Base-by-base conservation (phyloP, 2,329 filamentous ascomycete genomes). In the Tolypocladium amazonense region DNA sequence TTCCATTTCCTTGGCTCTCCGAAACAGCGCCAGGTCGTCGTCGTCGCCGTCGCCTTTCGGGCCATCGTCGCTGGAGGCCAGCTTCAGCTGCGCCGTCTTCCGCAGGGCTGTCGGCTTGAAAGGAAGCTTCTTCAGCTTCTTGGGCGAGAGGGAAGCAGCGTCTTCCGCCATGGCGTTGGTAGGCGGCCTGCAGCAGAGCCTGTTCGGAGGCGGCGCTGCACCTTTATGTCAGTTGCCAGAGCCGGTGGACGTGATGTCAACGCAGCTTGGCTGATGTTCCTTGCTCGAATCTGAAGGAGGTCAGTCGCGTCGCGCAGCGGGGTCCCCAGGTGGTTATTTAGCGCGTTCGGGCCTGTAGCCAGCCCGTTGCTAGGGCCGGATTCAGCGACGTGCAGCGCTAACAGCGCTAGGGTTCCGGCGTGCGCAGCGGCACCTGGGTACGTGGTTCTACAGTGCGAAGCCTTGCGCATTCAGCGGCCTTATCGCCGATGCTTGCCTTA, bases 71-170 rank as follows among this genome's bases (percentile, higher is more conserved):
- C 59, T 57, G 54, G 58, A 60, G 23, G 64, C 61, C 20, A 67
- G 59, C n/a, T 66, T 69, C 2, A 72, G 67, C 30, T 62, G 64
- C 1, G 69, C 65, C 52, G 67, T 67, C 45, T 68, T 70, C 54
- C 73, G 75, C 62, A 76, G 68, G 25, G 73, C 77, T 2, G 78
- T 81, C 15, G 77, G 77, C 62, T 81, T 81, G 68, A 81, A 81
- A 0, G 79, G 79, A 1, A 81, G 74, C 61, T 73, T 75, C 65
- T 75, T 76, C 59, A 71, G 72, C 64, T 71, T 75, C 15, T 62
- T 60, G 8, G 65, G 61, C 38, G 67, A 57, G 33, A 69, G 62
- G 20, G 68, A 64, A 27, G 65, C 43, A n/a, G 59, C 56, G 39
- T 64, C 60, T 55, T 74, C 72, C 14, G 68, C 68, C 74, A 77